Percentiles rank a stretch among this genome's conserved stretches.
Conservation (phyloP, 306 rosid species). For the Acacia confusa region DNA sequence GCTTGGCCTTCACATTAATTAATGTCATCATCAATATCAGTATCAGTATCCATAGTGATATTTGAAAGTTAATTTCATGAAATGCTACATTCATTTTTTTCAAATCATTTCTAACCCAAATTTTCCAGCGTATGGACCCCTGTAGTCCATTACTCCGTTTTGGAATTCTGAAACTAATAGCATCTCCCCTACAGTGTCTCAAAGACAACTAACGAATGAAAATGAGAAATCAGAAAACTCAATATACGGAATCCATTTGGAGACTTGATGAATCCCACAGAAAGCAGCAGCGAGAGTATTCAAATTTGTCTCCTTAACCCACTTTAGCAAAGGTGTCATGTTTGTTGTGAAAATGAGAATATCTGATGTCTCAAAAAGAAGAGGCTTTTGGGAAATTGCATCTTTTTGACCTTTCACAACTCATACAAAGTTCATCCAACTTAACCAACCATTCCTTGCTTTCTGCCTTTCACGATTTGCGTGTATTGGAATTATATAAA, state of each 20-base stretch:
- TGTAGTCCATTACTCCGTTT: background rate
- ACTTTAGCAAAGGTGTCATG: background rate
- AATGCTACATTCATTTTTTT: background rate
- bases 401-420: constrained; percentile 35
- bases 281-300: background rate
- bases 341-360: background rate
- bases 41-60: background rate
- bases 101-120: background rate
- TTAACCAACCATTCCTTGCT: background rate
- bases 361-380: constrained; percentile 22
- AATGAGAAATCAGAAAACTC: too few relatives aligned
- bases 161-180: background rate
- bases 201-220: background rate
- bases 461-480: background rate
- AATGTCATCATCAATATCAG: background rate
- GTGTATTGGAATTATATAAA: background rate
- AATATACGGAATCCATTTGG: background rate
- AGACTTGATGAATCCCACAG: background rate
- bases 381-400: constrained; percentile 45
- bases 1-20: background rate
- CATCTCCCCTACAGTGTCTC: too few relatives aligned
- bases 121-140: background rate
- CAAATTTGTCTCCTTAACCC: constrained; percentile 3
- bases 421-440: background rate
- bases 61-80: background rate